Conservation (phyloP, 345 rosid species). For the Camelina laxa region DNA sequence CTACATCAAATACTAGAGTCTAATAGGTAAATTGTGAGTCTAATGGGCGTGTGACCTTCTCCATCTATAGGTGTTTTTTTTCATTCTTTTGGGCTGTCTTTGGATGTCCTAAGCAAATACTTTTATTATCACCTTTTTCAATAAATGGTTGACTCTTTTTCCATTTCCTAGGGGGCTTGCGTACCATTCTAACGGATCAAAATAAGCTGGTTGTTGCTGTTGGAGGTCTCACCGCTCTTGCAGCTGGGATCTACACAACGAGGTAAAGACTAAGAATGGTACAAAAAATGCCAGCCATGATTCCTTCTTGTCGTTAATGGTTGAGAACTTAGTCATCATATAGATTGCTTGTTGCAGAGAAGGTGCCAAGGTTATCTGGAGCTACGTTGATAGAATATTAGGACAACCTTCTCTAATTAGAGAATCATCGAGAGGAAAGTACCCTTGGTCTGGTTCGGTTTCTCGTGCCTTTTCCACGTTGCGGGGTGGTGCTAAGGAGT, state of each 20-base stretch:
- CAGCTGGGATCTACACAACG: slow-evolving; percentile 96
- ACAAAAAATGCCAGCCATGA: not conserved
- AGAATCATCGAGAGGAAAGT: slow-evolving; percentile 97
- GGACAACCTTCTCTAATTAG: slow-evolving; percentile 98
- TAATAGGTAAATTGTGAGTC: slow-evolving; percentile 8
- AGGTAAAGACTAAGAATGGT: slow-evolving; percentile 54
- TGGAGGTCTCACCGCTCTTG: slow-evolving; percentile 97
- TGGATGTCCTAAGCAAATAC: not conserved
- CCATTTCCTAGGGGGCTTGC: slow-evolving; percentile 73
- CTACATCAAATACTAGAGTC: not conserved
- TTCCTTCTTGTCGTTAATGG: slow-evolving; percentile 7
- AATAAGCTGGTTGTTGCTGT: slow-evolving; percentile 93
- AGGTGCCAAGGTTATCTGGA: slow-evolving; percentile 98
- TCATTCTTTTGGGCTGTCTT: not conserved
- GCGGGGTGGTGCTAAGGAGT: slow-evolving; percentile 51
- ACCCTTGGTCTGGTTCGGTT: slow-evolving; percentile 89
- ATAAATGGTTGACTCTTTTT: slow-evolving; percentile 21
- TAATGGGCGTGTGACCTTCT: slow-evolving; percentile 14
- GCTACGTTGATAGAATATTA: slow-evolving; percentile 93
- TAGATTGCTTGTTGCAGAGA: slow-evolving; percentile 62
- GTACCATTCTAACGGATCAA: slow-evolving; percentile 92
- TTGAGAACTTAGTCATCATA: slow-evolving; percentile 25
- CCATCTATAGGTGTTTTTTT: slow-evolving; percentile 3
- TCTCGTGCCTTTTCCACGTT: slow-evolving; percentile 55
- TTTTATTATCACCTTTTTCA: slow-evolving; percentile 4